Evolutionary conservation across 306 rosid genomes (phyloP).

Genomic region (Erythrophleum fordii): DNA sequence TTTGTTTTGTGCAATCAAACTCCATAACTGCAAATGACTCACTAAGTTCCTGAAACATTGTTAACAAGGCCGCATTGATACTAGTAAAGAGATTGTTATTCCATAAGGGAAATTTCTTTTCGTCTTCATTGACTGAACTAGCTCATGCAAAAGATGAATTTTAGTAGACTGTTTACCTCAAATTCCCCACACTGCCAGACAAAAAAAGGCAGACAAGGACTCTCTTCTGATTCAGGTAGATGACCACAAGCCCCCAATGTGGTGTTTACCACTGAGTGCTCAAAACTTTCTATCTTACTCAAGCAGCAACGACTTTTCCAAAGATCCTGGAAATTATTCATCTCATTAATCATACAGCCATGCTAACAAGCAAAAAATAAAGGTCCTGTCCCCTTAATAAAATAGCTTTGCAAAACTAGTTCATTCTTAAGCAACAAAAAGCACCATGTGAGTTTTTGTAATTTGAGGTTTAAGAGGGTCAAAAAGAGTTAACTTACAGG

Average conservation of each 20-base stretch:
- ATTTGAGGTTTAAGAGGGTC: not conserved
- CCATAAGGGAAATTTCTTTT: conserved; percentile 22
- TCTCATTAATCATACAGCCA: conserved; percentile 26
- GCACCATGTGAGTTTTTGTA: not conserved
- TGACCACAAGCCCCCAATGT: conserved; percentile 82
- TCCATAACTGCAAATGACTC: conserved; percentile 72
- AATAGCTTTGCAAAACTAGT: conserved; percentile 13
- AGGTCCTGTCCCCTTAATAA: not conserved
- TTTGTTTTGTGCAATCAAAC: conserved; percentile 81
- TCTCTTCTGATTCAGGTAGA: conserved; percentile 59
- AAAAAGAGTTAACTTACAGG: conserved; percentile 63
- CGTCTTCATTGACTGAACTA: conserved; percentile 13
- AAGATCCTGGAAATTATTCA: conserved; percentile 63
- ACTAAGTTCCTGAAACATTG: conserved; percentile 77
- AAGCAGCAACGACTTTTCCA: conserved; percentile 85
- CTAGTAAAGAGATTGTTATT: conserved; percentile 18
- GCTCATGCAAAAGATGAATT: conserved; percentile 3
- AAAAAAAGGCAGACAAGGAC: conserved; percentile 68
- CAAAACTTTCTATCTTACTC: conserved; percentile 72
- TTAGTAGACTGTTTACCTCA: conserved; percentile 52
- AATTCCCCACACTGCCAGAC: conserved; percentile 85
- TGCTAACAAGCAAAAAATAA: not conserved
- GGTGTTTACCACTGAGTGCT: conserved; percentile 72
- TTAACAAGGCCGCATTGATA: conserved; percentile 17
- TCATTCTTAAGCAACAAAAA: conserved; percentile 13